These are phyloP conservation scores for Aspergillus persii DNA, from an alignment of 2,329 filamentous ascomycete genomes.

Conservation along the genomic window DNA sequence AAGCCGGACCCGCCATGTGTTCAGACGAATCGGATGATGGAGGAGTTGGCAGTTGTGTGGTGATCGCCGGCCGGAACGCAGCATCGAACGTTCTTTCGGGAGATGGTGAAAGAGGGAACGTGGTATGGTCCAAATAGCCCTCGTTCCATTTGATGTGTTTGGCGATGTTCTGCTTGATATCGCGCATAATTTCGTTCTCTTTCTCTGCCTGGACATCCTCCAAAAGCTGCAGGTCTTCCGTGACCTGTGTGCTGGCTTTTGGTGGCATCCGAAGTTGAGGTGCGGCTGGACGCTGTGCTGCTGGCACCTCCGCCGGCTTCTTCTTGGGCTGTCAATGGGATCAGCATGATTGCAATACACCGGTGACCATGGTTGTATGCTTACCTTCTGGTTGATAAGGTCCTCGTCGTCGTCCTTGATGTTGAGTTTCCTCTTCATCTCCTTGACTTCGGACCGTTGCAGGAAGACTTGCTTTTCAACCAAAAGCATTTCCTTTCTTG, in stretches of 20 bases:
- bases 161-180: constrained; percentile 81
- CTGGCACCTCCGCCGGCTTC: constrained; percentile 60
- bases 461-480: constrained; percentile 78
- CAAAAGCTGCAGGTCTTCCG: constrained; percentile 75
- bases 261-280: constrained; percentile 68
- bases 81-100: constrained; percentile 61
- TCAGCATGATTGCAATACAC: constrained; percentile 38
- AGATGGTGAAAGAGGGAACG: constrained; percentile 77
- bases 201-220: constrained; percentile 77
- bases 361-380: constrained; percentile 29
- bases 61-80: constrained; percentile 66
- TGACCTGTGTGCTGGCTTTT: constrained; percentile 69
- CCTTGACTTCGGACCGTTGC: constrained; percentile 76
- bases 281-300: constrained; percentile 60
- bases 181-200: constrained; percentile 73
- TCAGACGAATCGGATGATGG: constrained; percentile 50
- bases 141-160: constrained; percentile 92
- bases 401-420: constrained; percentile 95
- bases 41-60: constrained; percentile 61
- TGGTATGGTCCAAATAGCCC: constrained; percentile 83
- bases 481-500: constrained; percentile 73
- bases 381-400: constrained; percentile 88
- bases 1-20: constrained; percentile 37
- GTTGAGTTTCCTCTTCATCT: constrained; percentile 80
- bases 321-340: constrained; percentile 63